Percentiles rank a stretch among this genome's conserved stretches.
These are phyloP conservation scores for Silene uniflora DNA, from an alignment of 148 eudicot species.

Conservation along the genomic window DNA sequence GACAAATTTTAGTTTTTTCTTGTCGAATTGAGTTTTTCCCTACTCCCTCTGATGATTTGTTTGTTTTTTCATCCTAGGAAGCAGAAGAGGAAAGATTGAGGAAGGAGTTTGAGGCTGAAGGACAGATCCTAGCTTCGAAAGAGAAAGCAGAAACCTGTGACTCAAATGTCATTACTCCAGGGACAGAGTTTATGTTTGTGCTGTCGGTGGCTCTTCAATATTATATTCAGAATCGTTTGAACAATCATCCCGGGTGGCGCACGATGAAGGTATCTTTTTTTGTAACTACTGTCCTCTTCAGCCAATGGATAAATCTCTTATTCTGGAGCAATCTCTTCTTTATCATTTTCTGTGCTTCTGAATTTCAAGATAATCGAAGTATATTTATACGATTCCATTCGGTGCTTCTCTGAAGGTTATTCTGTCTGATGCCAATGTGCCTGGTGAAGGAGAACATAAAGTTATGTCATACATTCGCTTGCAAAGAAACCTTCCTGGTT, in stretches of 20 bases:
- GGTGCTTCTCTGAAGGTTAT: slow-evolving; percentile 88
- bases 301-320: slow-evolving; percentile 36
- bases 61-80: slow-evolving; percentile 46
- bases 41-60: slow-evolving; percentile 10
- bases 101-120: slow-evolving; percentile 76
- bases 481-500: slow-evolving; percentile 87
- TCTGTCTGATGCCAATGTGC: slow-evolving; percentile 96
- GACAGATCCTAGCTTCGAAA: slow-evolving; percentile 46
- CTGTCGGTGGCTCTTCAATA: slow-evolving; percentile 93
- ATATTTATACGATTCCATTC: slow-evolving; percentile 55
- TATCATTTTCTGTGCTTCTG: slow-evolving; percentile 34
- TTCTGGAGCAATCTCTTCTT: slow-evolving; percentile 48
- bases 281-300: slow-evolving; percentile 19
- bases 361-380: slow-evolving; percentile 47
- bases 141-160: slow-evolving; percentile 81
- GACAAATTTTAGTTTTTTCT: slow-evolving; percentile 20
- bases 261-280: slow-evolving; percentile 60
- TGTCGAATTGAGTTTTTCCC: neutral
- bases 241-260: slow-evolving; percentile 76
- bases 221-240: slow-evolving; percentile 71
- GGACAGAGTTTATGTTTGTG: slow-evolving; percentile 88
- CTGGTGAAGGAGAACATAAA: slow-evolving; percentile 99
- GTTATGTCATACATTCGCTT: slow-evolving; percentile 90
- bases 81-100: slow-evolving; percentile 76
- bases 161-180: slow-evolving; percentile 97